phyloP scores from a whole-genome alignment of 2,329 filamentous ascomycete species.

The Beauveria rudraprayagi region DNA sequence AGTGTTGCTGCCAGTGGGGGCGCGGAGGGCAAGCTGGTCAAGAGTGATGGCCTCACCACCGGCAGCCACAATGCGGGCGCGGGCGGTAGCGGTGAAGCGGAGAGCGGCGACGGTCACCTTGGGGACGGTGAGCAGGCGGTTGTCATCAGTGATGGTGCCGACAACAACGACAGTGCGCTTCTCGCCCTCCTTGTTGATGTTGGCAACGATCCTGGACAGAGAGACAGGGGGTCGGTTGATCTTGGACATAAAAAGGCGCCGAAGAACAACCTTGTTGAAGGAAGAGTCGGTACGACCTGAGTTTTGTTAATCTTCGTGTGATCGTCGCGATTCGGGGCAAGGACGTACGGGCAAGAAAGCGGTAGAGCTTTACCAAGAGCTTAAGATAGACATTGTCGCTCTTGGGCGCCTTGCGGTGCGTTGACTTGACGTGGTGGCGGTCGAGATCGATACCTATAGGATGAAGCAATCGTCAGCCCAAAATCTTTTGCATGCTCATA shows the following conservation, averaged over 20 bases:
- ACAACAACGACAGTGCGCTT: slow-evolving; percentile 90
- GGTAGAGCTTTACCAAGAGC: slow-evolving; percentile 96
- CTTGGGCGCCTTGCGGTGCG: slow-evolving; percentile 91
- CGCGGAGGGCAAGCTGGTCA: slow-evolving; percentile 92
- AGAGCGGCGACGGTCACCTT: slow-evolving; percentile 92
- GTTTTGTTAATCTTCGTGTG: background rate
- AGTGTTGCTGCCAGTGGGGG: slow-evolving; percentile 94
- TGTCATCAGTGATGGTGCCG: slow-evolving; percentile 95
- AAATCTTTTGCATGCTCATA: slow-evolving; percentile 57
- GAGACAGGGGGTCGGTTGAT: slow-evolving; percentile 96
- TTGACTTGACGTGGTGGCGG: slow-evolving; percentile 59
- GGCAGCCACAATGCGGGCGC: slow-evolving; percentile 85
- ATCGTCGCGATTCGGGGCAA: background rate
- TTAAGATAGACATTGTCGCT: slow-evolving; percentile 97
- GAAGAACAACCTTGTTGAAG: slow-evolving; percentile 99
- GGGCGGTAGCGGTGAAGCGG: slow-evolving; percentile 92
- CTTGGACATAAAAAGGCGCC: slow-evolving; percentile 96
- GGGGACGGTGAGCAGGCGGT: slow-evolving; percentile 81
- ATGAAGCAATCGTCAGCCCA: slow-evolving; percentile 52
- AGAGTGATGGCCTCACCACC: slow-evolving; percentile 93
- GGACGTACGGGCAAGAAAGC: slow-evolving; percentile 85
- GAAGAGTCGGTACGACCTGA: slow-evolving; percentile 86
- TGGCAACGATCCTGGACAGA: slow-evolving; percentile 77
- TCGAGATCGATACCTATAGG: slow-evolving; percentile 64
- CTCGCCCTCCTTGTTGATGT: slow-evolving; percentile 56